A percentile compares a stretch with the other conserved stretches of the same genome.
phyloP scores from a whole-genome alignment of 352 stramenopile species.

The Phytophthora crassamura region DNA sequence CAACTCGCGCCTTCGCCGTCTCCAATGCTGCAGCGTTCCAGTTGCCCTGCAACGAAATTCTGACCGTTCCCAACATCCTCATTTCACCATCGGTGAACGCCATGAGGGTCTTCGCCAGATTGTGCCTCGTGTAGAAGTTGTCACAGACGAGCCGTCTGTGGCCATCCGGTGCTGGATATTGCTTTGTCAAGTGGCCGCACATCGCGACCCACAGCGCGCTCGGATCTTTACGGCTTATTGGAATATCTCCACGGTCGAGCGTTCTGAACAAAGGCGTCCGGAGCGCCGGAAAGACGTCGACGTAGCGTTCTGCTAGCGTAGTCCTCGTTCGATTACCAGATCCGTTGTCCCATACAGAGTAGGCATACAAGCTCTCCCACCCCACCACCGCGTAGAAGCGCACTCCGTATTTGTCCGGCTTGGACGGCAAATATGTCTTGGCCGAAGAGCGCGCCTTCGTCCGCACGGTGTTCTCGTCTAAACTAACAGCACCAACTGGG shows the following conservation, averaged over 20 bases:
- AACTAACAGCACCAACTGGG: no score
- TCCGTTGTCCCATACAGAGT: conserved; percentile 9
- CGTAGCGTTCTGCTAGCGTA: no score
- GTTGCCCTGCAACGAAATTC: conserved; percentile 8
- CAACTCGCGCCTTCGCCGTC: neutral
- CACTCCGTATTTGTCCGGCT: conserved; percentile 7
- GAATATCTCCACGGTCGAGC: neutral
- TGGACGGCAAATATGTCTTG: conserved; percentile 1
- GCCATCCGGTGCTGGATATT: neutral
- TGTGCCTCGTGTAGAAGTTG: conserved; percentile 17
- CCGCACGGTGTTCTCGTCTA: no score
- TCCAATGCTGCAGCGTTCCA: neutral
- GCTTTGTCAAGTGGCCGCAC: conserved; percentile 17
- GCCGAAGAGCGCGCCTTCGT: neutral
- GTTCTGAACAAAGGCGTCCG: no score
- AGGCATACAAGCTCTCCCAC: conserved; percentile 6
- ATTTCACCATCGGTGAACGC: conserved; percentile 11
- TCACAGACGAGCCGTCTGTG: conserved; percentile 14
- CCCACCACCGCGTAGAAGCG: conserved; percentile 4
- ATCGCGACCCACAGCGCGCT: conserved; percentile 12
- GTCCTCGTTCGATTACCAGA: no score
- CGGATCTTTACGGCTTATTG: neutral
- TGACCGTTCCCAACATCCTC: no score
- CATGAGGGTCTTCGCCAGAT: conserved; percentile 2
- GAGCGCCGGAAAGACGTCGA: no score